Conservation (phyloP, 208 protist genomes). For the Leishmania major region DNA sequence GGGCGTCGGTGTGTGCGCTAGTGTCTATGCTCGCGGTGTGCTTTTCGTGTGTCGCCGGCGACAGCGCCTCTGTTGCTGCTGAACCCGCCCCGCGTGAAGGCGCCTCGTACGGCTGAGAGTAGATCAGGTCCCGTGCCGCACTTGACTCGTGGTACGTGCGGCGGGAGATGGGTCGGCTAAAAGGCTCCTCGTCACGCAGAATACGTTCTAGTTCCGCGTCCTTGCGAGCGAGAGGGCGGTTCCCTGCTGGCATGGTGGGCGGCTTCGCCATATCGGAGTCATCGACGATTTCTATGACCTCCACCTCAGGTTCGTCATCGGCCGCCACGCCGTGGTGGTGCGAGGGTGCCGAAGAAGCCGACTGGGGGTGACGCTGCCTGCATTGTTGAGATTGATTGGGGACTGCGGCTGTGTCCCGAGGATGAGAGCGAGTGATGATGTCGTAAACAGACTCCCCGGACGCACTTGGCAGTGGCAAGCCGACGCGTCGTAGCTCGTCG, state of each 20-base stretch:
- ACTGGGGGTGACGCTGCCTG: not conserved
- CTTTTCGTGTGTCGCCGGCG: not conserved
- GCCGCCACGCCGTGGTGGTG: not conserved
- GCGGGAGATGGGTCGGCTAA: conserved; percentile 60
- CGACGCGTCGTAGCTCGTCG: not conserved
- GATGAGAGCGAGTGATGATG: conserved; percentile 15
- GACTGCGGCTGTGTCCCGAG: not conserved
- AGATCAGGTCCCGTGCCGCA: conserved; percentile 77
- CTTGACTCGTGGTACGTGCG: conserved; percentile 55
- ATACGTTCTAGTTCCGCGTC: conserved; percentile 54
- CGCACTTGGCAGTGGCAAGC: conserved; percentile 6
- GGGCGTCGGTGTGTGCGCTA: not conserved
- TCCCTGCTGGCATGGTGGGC: not conserved
- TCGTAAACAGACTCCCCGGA: conserved; percentile 61
- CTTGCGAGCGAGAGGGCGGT: conserved; percentile 35
- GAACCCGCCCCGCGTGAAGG: conserved; percentile 11
- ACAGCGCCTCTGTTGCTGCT: not conserved
- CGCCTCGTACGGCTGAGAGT: conserved; percentile 34
- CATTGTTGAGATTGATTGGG: not conserved
- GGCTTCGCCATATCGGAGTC: not conserved
- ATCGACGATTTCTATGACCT: conserved; percentile 49
- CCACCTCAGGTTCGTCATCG: conserved; percentile 50
- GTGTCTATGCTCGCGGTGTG: not conserved
- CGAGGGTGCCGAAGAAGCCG: not conserved
- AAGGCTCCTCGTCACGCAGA: conserved; percentile 62